phyloP scores from a whole-genome alignment of 2,329 filamentous ascomycete genomes.

The Pseudogymnoascus sp. region DNA sequence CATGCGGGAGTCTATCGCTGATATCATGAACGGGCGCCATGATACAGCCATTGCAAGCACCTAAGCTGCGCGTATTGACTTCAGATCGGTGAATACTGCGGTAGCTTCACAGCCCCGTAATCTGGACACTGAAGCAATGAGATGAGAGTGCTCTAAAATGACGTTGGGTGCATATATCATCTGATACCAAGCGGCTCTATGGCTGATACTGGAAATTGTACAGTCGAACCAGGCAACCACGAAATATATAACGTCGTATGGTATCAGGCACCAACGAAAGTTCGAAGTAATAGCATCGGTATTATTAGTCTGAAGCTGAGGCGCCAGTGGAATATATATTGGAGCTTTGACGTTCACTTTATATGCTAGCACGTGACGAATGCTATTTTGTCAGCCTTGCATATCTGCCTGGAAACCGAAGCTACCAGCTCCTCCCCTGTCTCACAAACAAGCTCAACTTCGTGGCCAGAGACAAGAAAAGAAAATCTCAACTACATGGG shows the following conservation, averaged over 20 bases:
- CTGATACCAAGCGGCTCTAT: neutral
- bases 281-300: neutral
- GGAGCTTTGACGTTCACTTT: slow-evolving; percentile 4
- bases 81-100: neutral
- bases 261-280: neutral
- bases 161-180: neutral
- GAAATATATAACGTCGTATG: neutral
- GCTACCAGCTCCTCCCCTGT: neutral
- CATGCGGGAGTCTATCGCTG: slow-evolving; percentile 20
- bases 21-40: slow-evolving; percentile 2
- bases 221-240: neutral
- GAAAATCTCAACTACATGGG: neutral
- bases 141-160: neutral
- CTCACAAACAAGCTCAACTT: neutral
- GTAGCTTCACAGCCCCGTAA: neutral
- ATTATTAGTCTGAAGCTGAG: neutral
- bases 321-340: neutral
- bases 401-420: slow-evolving; percentile 10
- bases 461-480: neutral
- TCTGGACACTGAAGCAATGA: neutral
- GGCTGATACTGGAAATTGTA: neutral
- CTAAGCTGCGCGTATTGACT: neutral
- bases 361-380: neutral
- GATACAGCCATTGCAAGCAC: neutral
- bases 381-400: slow-evolving; percentile 13